Conservation (phyloP, 805 yeast genomes). For the Metschnikowia dekortorum region DNA sequence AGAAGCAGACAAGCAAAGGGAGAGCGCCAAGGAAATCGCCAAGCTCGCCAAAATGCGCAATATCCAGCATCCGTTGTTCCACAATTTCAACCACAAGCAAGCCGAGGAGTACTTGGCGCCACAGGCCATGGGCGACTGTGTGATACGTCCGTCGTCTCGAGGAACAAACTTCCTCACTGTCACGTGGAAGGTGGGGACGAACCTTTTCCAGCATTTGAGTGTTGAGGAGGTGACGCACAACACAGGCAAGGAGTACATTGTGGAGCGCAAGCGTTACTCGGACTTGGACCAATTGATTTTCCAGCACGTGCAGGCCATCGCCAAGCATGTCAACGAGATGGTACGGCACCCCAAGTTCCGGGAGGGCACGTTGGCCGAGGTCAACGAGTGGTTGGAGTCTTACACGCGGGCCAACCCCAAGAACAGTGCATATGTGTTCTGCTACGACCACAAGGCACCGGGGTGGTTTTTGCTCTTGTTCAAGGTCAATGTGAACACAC, state of each 20-base stretch:
- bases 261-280: conserved; percentile 66
- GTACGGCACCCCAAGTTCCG: conserved; percentile 84
- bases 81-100: conserved; percentile 74
- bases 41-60: conserved; percentile 69
- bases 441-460: conserved; percentile 84
- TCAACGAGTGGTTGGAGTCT: conserved; percentile 79
- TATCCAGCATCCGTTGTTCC: conserved; percentile 88
- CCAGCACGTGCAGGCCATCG: conserved; percentile 79
- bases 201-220: conserved; percentile 86
- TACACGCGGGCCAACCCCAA: conserved; percentile 89
- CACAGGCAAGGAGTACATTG: conserved; percentile 54
- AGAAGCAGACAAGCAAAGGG: conserved; percentile 55
- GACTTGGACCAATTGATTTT: conserved; percentile 93
- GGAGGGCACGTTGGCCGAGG: conserved; percentile 72
- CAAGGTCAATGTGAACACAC: conserved; percentile 68
- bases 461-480: conserved; percentile 91
- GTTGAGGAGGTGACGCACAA: conserved; percentile 71
- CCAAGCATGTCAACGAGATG: conserved; percentile 80
- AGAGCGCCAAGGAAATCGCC: conserved; percentile 56
- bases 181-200: conserved; percentile 94
- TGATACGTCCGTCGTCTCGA: conserved; percentile 88
- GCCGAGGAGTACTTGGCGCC: conserved; percentile 94
- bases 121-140: conserved; percentile 83
- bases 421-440: conserved; percentile 85
- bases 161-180: conserved; percentile 86